Evolutionary conservation across 2,329 filamentous ascomycete genomes (phyloP), one percentile per base, ranked within the genome.

Genomic region (Sclerotinia trifoliorum): DNA sequence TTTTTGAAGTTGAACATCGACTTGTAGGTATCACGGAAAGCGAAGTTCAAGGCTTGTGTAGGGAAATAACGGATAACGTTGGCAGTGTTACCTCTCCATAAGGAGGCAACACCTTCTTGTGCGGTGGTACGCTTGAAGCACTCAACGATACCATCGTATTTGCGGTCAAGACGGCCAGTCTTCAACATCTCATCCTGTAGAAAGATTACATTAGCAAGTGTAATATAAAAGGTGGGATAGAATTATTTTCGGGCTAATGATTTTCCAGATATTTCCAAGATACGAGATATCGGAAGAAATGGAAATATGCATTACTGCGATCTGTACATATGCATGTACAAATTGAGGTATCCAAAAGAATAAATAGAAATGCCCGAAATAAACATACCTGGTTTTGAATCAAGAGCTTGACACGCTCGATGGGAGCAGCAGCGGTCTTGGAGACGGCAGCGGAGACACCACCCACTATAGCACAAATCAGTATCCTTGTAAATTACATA

Each of bases 11-110:
- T 92, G 90, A 99, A 99, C 94, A 99, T 96, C 81, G 91, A 88
- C 93, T 99, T 99, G 93, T 97, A 99, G 90, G 96, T 97, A 85
- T 99, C 95, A 84, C 95, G 95, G 95, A 99, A 99, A 83, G 95
- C 95, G 82, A 99, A 99, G 94, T 99, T 99, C 83, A 99, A 88
- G 80, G 95, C 95, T 90, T 99, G 95, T 83, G 95, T 99, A 78
- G 95, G 95, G 93, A 99, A 99, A 88, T 99, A 99, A 91, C 95
- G 95, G 89, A 99, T 97, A 84, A 99, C 95, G 91, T 99, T 99
- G 93, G 95, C 95, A 82, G 95, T 99, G 93, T 99, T 99, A 85
- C 95, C 95, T 90, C 95, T 90, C 95, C 95, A 99, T 79, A 99
- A 88, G 75, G 94, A 90, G 83, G 95, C 90, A 79, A 95, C 84